Evolutionary conservation across 805 yeast species (phyloP).

Genomic region (Cyberlindnera samutprakarnensis): DNA sequence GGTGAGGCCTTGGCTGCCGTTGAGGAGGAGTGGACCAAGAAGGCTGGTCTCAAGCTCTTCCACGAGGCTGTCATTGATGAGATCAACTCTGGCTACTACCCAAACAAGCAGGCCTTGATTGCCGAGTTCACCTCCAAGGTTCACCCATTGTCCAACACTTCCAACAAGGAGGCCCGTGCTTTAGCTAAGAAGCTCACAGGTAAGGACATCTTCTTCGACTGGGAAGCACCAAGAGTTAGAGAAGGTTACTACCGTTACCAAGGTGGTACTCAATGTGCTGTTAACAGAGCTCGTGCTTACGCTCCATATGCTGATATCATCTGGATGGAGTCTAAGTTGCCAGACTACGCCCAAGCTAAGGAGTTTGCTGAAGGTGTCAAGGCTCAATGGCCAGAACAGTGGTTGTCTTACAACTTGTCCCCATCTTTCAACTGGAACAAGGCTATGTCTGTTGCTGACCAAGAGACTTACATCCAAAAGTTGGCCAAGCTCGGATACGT

Average conservation of each 20-base stretch:
- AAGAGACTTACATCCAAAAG: conserved; percentile 82
- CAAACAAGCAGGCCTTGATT: conserved; percentile 58
- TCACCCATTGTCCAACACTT: conserved; percentile 66
- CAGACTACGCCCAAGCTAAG: conserved; percentile 88
- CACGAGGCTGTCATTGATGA: conserved; percentile 87
- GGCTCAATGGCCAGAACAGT: conserved; percentile 74
- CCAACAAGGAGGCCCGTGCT: conserved; percentile 73
- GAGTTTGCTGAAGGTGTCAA: conserved; percentile 92
- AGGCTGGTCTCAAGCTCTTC: conserved; percentile 82
- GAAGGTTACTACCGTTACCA: conserved; percentile 95
- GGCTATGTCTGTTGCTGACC: conserved; percentile 83
- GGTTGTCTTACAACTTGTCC: conserved; percentile 95
- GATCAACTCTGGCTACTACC: conserved; percentile 50
- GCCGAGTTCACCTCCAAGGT: conserved; percentile 59
- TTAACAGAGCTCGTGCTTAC: conserved; percentile 91
- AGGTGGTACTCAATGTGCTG: conserved; percentile 97
- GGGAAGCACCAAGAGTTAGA: conserved; percentile 93
- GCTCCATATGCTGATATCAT: conserved; percentile 93
- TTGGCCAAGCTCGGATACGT: conserved; percentile 85
- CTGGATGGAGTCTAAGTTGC: conserved; percentile 98
- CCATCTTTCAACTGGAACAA: conserved; percentile 98
- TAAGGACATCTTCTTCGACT: conserved; percentile 79
- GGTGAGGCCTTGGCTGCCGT: conserved; percentile 65
- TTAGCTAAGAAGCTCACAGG: conserved; percentile 73
- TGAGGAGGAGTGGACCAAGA: conserved; percentile 75